Evolutionary conservation across 2,329 filamentous ascomycete species (phyloP).

Genomic region (Neophaeococcomyces aloes): DNA sequence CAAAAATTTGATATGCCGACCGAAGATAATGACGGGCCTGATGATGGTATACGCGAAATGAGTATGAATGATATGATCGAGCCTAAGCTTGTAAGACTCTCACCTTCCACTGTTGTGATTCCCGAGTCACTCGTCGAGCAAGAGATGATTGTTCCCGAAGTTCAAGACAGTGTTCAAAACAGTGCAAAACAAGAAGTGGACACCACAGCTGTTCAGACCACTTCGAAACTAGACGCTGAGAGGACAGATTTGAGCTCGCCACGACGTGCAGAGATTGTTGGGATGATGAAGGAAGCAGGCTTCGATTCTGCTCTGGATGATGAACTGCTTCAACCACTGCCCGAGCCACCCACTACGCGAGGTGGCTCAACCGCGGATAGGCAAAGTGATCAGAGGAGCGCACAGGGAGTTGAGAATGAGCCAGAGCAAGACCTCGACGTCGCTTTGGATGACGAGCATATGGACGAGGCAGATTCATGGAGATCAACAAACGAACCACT

Average conservation of each 20-base stretch:
- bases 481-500: not conserved
- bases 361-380: not conserved
- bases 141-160: no score
- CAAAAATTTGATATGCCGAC: conserved; percentile 64
- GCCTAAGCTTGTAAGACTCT: conserved; percentile 46
- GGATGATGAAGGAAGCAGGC: conserved; percentile 40
- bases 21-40: conserved; percentile 43
- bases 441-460: not conserved
- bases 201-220: conserved; percentile 10
- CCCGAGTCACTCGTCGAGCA: not conserved
- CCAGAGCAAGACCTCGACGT: not conserved
- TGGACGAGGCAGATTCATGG: not conserved
- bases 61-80: conserved; percentile 55
- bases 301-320: conserved; percentile 38
- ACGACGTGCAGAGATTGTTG: conserved; percentile 33
- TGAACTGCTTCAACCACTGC: conserved; percentile 22
- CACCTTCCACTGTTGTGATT: not conserved
- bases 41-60: conserved; percentile 53
- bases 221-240: conserved; percentile 13
- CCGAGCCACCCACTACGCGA: not conserved
- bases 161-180: no score
- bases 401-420: not conserved
- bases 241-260: conserved; percentile 21
- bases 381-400: not conserved
- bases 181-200: no score